Percentiles rank a stretch among this genome's conserved stretches.
Evolutionary conservation across 148 eudicot genomes (phyloP).

Genomic region (Polygonum aviculare): DNA sequence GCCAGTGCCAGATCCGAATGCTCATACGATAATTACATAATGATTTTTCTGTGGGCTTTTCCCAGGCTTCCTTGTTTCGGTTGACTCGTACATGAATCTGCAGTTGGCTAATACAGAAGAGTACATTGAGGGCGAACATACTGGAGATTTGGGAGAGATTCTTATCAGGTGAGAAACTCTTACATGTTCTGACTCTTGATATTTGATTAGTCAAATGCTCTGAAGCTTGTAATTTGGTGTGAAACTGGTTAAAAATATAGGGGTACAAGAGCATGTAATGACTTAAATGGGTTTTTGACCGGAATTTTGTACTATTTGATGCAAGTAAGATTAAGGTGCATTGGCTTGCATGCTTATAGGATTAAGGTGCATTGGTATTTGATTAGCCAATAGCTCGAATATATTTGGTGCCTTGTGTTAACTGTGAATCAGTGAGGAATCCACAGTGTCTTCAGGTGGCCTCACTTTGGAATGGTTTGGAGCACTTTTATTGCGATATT

Average conservation of each 20-base stretch:
- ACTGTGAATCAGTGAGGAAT: no score
- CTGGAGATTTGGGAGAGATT: conserved; percentile 93
- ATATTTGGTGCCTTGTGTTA: no score
- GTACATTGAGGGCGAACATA: conserved; percentile 69
- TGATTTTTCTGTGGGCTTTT: neutral
- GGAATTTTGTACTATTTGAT: no score
- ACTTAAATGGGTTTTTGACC: no score
- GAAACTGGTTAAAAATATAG: no score
- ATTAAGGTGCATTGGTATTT: no score
- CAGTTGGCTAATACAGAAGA: conserved; percentile 88
- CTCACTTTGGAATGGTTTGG: no score
- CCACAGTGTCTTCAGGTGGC: no score
- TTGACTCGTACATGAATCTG: conserved; percentile 66
- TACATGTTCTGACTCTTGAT: neutral
- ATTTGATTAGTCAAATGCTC: neutral
- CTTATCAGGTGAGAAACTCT: conserved; percentile 61
- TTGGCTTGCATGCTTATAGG: no score
- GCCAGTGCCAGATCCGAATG: neutral
- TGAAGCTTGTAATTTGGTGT: neutral
- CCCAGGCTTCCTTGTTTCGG: conserved; percentile 60
- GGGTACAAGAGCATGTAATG: no score
- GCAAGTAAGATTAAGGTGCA: no score
- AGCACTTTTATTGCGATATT: neutral
- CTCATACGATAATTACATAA: neutral
- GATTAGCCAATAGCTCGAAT: no score